Evolutionary conservation across 371 early-diverging fungal species (phyloP).

Genomic region (Mortierella sp.): DNA sequence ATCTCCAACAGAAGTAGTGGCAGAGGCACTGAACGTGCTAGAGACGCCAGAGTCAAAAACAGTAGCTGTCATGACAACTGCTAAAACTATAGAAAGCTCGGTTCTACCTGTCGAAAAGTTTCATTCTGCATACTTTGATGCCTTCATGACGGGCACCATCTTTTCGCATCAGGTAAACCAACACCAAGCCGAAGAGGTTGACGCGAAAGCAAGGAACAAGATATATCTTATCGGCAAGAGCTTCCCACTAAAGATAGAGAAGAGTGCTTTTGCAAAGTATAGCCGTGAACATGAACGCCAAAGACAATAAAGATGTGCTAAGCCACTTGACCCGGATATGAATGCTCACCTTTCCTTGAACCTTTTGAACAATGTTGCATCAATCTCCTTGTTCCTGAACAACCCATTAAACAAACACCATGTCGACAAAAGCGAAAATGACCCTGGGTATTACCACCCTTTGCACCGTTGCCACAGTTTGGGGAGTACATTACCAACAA

Average conservation of each 20-base stretch:
- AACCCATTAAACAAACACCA: conserved; percentile 2
- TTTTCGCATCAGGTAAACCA: conserved; percentile 72
- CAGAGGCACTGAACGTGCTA: background rate
- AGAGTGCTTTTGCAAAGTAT: conserved; percentile 65
- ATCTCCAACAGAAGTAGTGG: background rate
- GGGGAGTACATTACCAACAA: conserved; percentile 56
- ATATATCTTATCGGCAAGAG: conserved; percentile 80
- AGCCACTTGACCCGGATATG: background rate
- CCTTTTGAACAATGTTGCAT: background rate
- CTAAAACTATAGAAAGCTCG: conserved; percentile 4
- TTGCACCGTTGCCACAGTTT: conserved; percentile 42
- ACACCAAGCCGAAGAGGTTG: conserved; percentile 29
- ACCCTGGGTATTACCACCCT: conserved; percentile 49
- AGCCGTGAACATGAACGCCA: conserved; percentile 44
- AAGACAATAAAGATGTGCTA: conserved; percentile 2
- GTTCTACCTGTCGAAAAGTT: conserved; percentile 55
- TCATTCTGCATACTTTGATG: conserved; percentile 92
- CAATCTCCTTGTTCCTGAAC: background rate
- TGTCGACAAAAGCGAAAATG: conserved; percentile 56
- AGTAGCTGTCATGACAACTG: background rate
- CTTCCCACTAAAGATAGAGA: conserved; percentile 70
- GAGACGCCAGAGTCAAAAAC: background rate
- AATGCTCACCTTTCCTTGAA: conserved; percentile 8
- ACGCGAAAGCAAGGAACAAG: conserved; percentile 64
- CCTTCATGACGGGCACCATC: conserved; percentile 94